Evolutionary conservation across 208 protist genomes (phyloP).

Genomic region (Zelonia costaricensis): DNA sequence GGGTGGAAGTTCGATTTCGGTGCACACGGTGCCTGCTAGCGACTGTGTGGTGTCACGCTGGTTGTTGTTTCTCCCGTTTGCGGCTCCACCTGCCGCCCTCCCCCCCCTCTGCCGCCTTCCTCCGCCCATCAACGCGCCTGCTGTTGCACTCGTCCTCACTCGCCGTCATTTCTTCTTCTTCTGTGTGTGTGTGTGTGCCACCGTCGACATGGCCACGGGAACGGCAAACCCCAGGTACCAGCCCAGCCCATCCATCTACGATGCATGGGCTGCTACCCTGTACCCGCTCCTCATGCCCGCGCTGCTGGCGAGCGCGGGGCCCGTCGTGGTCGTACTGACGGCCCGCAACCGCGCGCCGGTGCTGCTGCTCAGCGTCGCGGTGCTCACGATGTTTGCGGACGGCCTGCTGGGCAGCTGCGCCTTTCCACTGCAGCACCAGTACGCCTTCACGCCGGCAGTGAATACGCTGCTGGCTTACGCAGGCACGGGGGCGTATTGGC

Average conservation of each 20-base stretch:
- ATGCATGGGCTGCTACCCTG: constrained; percentile 12
- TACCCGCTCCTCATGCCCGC: constrained; percentile 15
- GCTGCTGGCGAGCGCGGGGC: constrained; percentile 13
- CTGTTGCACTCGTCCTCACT: too few relatives aligned
- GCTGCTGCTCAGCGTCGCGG: constrained; percentile 13
- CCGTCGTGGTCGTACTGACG: constrained; percentile 6
- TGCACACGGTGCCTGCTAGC: too few relatives aligned
- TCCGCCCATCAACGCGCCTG: too few relatives aligned
- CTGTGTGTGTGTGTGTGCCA: too few relatives aligned
- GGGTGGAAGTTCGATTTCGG: too few relatives aligned
- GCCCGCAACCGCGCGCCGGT: constrained; percentile 4
- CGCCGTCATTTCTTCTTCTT: too few relatives aligned
- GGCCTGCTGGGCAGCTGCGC: constrained; percentile 21
- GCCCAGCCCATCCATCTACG: constrained; percentile 6
- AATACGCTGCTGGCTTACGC: constrained; percentile 19
- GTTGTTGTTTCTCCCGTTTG: too few relatives aligned
- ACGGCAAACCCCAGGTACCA: background rate
- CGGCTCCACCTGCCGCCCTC: too few relatives aligned
- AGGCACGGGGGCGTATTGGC: constrained; percentile 13
- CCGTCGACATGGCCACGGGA: background rate
- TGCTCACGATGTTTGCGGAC: constrained; percentile 13
- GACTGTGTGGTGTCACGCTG: too few relatives aligned
- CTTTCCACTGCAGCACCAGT: constrained; percentile 18
- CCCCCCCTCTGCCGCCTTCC: too few relatives aligned
- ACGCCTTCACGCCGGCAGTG: constrained; percentile 12